Evolutionary conservation across 1,284 basidiomycete species (phyloP), one percentile per base, ranked within the genome.

Genomic region (Ustilago nuda): DNA sequence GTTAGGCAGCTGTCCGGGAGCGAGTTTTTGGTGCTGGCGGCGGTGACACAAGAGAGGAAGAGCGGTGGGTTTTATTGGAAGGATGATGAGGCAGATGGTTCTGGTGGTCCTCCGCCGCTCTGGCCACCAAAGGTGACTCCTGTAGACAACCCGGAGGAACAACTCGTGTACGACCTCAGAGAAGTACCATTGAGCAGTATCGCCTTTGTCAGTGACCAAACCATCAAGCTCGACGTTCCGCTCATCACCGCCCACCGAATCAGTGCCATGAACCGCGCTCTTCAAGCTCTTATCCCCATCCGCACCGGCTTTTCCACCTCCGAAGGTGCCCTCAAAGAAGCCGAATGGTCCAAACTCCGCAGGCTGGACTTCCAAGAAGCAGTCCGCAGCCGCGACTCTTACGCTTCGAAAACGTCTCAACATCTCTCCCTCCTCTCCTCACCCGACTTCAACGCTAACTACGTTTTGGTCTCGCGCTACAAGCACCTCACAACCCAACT

Each of bases 281-380:
- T 82, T 0, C 61, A 71, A 30, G 53, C 57, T 27, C 65, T 82
- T 23, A 43, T 73, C 17, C 56, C 65, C 13, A 41, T 74, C 5
- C 64, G 57, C n/a, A 12, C 51, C 27, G 13, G 39, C 1, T 77
- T 66, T n/a, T 27, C 37, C 35, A 37, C 61, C 15, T 9, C 43
- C 3, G 19, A 48, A 0, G 27, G 36, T 12, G 48, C 43, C 8
- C 27, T 70, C 2, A 35, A 43, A 3, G 87, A 88, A 61, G 84
- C 82, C 0, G 94, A 94, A 68, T 98, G 95, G 95, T 88, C 88
- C 54, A 91, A 92, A 60, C 89, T 95, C 79, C 90, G 92, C 50
- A 88, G 91, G n/a, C 87, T 99, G 17, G 95, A 99, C 71, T 97
- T 99, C 86, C 94, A 98, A 85, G 96, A 98, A 75, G 87, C 89